A percentile compares a stretch with the other conserved stretches of the same genome.
Evolutionary conservation across 176 grass and related monocot genomes (phyloP).

Genomic region (Lolium rigidum): DNA sequence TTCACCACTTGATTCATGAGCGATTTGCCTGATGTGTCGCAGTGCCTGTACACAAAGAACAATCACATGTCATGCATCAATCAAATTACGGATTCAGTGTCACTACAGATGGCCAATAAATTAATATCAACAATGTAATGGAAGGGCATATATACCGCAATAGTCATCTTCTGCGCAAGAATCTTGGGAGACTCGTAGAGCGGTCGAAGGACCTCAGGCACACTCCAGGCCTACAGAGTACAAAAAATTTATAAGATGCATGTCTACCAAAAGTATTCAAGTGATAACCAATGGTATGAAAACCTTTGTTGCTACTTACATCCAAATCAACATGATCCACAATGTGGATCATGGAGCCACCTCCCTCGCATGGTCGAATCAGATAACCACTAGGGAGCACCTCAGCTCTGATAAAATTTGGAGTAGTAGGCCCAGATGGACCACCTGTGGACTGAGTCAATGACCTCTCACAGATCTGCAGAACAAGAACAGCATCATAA

Average conservation of each 20-base stretch:
- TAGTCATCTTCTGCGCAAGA: slow-evolving; percentile 89
- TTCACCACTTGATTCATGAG: slow-evolving; percentile 88
- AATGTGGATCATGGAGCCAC: slow-evolving; percentile 99
- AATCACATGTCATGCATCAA: slow-evolving; percentile 11
- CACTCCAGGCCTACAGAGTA: slow-evolving; percentile 73
- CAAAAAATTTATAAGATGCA: background rate
- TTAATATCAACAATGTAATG: background rate
- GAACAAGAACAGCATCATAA: slow-evolving; percentile 19
- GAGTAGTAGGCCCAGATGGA: slow-evolving; percentile 72
- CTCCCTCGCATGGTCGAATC: slow-evolving; percentile 96
- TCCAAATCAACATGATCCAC: slow-evolving; percentile 98
- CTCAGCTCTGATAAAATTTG: slow-evolving; percentile 88
- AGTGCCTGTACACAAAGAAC: slow-evolving; percentile 60
- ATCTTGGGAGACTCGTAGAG: slow-evolving; percentile 95
- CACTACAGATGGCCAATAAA: background rate
- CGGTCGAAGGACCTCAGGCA: slow-evolving; percentile 87
- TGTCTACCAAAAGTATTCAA: background rate
- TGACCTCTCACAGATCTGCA: slow-evolving; percentile 96
- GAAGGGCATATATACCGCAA: slow-evolving; percentile 66
- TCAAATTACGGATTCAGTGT: background rate
- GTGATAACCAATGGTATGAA: background rate
- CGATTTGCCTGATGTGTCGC: slow-evolving; percentile 85
- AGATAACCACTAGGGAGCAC: slow-evolving; percentile 95
- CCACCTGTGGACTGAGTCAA: slow-evolving; percentile 90
- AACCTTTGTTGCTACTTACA: slow-evolving; percentile 58